These are phyloP conservation scores for Coelastrella sp. DNA, from an alignment of 139 green algal genomes.

Conservation along the genomic window DNA sequence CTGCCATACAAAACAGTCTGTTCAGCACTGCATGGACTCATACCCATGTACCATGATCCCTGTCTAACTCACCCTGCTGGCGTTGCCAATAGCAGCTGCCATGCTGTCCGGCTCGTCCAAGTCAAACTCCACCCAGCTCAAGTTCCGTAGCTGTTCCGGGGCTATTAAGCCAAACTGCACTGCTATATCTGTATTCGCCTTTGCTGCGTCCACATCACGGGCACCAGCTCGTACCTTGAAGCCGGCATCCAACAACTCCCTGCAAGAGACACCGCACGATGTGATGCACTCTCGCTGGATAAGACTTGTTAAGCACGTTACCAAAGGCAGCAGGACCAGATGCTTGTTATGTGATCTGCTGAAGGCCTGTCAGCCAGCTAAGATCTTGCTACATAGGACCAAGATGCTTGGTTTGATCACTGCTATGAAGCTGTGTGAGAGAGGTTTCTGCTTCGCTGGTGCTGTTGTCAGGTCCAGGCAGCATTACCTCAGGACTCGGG, in stretches of 20 bases:
- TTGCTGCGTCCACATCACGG: constrained; percentile 67
- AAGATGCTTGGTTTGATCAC: too few species aligned
- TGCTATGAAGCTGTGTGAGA: not conserved
- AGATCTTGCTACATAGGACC: too few species aligned
- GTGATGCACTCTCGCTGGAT: too few species aligned
- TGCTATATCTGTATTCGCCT: constrained; percentile 63
- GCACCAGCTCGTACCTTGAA: constrained; percentile 85
- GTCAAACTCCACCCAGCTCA: constrained; percentile 78
- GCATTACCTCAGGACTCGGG: constrained; percentile 76
- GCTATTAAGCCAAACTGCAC: constrained; percentile 68
- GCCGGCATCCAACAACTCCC: constrained; percentile 68
- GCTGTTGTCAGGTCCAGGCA: too few species aligned
- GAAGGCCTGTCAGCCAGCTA: too few species aligned
- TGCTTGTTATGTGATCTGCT: too few species aligned
- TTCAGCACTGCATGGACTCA: too few species aligned
- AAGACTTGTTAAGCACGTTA: too few species aligned
- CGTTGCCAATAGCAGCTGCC: constrained; percentile 73
- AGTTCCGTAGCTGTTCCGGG: constrained; percentile 49
- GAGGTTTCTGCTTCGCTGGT: not conserved
- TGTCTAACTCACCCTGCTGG: constrained; percentile 63
- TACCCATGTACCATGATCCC: not conserved
- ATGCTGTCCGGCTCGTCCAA: constrained; percentile 71
- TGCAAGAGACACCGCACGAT: too few species aligned
- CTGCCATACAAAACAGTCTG: too few species aligned
- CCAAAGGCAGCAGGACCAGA: too few species aligned